Conservation (phyloP, 129 eudicot species). For the Lonicera japonica region DNA sequence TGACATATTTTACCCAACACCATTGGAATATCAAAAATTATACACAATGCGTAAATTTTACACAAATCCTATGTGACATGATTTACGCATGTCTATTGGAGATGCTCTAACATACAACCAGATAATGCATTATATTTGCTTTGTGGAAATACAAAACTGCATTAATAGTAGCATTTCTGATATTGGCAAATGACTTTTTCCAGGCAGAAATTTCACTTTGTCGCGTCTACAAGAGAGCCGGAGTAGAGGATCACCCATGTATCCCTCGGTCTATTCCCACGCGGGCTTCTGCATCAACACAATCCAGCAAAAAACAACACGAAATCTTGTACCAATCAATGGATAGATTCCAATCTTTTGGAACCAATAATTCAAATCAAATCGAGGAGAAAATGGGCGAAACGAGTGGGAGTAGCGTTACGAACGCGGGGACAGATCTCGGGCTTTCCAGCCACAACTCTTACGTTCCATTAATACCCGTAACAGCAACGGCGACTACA, state of each 20-base stretch:
- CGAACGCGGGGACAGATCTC: too few relatives aligned
- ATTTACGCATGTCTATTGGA: too few relatives aligned
- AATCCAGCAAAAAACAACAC: background rate
- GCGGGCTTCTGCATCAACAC: slow-evolving; percentile 21
- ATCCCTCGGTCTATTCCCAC: slow-evolving; percentile 40
- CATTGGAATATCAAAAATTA: too few relatives aligned
- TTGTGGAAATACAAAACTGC: too few relatives aligned
- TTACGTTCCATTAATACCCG: slow-evolving; percentile 14
- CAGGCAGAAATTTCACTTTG: slow-evolving; percentile 23
- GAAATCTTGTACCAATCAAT: background rate
- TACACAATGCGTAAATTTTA: too few relatives aligned
- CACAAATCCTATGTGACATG: too few relatives aligned
- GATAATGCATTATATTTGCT: too few relatives aligned
- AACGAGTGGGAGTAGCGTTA: slow-evolving; percentile 34
- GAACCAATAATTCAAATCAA: background rate
- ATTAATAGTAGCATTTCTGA: too few relatives aligned
- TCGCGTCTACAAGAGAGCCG: slow-evolving; percentile 28
- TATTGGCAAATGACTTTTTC: background rate
- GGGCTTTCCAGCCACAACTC: slow-evolving; percentile 12
- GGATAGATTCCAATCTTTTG: too few relatives aligned
- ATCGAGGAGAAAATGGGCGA: slow-evolving; percentile 12
- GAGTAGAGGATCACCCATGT: slow-evolving; percentile 30
- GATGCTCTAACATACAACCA: too few relatives aligned
- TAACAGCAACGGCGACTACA: background rate
- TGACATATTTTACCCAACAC: too few relatives aligned